These are phyloP conservation scores for Sclerotinia nivalis DNA, from an alignment of 2,329 filamentous ascomycete genomes.

Conservation along the genomic window DNA sequence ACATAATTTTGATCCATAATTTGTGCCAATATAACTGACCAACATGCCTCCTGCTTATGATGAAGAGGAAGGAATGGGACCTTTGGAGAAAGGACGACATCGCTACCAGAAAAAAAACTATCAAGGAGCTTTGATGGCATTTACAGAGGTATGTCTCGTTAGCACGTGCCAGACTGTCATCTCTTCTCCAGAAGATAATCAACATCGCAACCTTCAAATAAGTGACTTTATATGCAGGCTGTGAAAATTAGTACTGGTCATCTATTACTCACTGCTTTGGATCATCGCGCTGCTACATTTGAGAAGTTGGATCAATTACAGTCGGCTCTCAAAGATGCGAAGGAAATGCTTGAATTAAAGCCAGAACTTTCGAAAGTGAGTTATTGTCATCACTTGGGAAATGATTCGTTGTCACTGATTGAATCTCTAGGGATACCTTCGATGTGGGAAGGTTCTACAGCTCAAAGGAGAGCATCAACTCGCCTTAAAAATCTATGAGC, in stretches of 20 bases:
- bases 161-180: background rate
- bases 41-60: conserved; percentile 17
- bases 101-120: conserved; percentile 39
- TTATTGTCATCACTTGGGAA: background rate
- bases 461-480: conserved; percentile 36
- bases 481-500: conserved; percentile 41
- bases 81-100: conserved; percentile 36
- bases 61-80: conserved; percentile 35
- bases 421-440: conserved; percentile 39
- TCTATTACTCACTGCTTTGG: conserved; percentile 38
- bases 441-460: conserved; percentile 41
- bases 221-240: conserved; percentile 31
- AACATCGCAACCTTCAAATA: background rate
- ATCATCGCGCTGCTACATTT: conserved; percentile 41
- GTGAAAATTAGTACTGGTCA: conserved; percentile 33
- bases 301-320: conserved; percentile 39
- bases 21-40: background rate
- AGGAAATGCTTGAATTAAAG: conserved; percentile 40
- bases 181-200: background rate
- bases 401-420: background rate
- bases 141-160: conserved; percentile 33
- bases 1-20: background rate
- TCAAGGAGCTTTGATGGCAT: conserved; percentile 34
- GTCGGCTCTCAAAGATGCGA: conserved; percentile 39
- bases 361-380: conserved; percentile 38